These are phyloP conservation scores for Cryptosporidium parvum DNA, from an alignment of 169 alveolate genomes.

Conservation along the genomic window DNA sequence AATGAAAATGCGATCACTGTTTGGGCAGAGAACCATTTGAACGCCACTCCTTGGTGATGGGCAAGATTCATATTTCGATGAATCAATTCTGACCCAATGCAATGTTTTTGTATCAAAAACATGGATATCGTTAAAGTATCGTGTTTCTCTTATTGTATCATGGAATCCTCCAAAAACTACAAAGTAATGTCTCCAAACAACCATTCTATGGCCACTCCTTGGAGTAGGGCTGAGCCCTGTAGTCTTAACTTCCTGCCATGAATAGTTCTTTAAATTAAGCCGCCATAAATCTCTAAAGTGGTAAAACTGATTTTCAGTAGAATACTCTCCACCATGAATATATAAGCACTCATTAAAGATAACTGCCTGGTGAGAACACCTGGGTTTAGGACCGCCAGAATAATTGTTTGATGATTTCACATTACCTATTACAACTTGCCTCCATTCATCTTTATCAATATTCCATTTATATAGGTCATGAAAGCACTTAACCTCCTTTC, in stretches of 20 bases:
- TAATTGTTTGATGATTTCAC: slow-evolving; percentile 34
- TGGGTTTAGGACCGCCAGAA: slow-evolving; percentile 86
- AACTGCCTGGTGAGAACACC: slow-evolving; percentile 92
- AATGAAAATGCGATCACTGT: slow-evolving; percentile 79
- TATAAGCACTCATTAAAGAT: slow-evolving; percentile 84
- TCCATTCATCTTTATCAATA: slow-evolving; percentile 87
- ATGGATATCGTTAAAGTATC: slow-evolving; percentile 89
- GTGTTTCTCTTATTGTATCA: slow-evolving; percentile 86
- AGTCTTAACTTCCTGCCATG: slow-evolving; percentile 86
- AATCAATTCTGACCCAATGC: slow-evolving; percentile 64
- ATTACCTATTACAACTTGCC: slow-evolving; percentile 79
- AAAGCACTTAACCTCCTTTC: slow-evolving; percentile 83
- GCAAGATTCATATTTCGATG: slow-evolving; percentile 29
- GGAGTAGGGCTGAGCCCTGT: slow-evolving; percentile 88
- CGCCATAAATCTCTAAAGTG: slow-evolving; percentile 91
- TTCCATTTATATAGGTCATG: slow-evolving; percentile 88
- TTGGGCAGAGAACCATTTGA: slow-evolving; percentile 49
- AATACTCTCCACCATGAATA: slow-evolving; percentile 92
- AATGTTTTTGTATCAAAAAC: slow-evolving; percentile 61
- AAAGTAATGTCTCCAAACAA: slow-evolving; percentile 87
- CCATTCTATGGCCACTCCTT: slow-evolving; percentile 93
- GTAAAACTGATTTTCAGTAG: slow-evolving; percentile 87
- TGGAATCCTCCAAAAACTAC: slow-evolving; percentile 92
- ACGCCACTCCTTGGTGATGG: slow-evolving; percentile 76
- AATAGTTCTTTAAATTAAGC: slow-evolving; percentile 81